Evolutionary conservation across 2,329 filamentous ascomycete genomes (phyloP), one percentile per base, ranked within the genome.

Genomic region (Penicillium glabrum): DNA sequence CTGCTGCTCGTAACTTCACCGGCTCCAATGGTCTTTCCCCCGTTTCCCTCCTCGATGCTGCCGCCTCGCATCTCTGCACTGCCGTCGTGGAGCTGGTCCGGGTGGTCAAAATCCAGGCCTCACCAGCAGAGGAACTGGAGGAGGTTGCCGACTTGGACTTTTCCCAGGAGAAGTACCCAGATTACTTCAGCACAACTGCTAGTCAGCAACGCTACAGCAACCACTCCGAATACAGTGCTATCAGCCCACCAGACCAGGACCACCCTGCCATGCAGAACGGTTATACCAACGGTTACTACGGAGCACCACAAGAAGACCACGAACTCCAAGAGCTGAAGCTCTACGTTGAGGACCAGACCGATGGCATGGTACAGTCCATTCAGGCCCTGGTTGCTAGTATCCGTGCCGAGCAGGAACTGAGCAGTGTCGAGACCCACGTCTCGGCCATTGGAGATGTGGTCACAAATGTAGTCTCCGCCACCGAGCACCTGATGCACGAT

Each of bases 31-130:
- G 95, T 29, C 84, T 99, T 31, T 93, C 91, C 1, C 95, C 95
- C 0, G 89, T 99, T n/a, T 96, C 91, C 6, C 78, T 99, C 3
- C 81, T 99, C 23, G 95, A 99, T 73, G 95, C 93, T 3, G 93
- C 95, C 2, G 92, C 93, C 8, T 95, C 91, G 24, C 92, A 99
- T 75, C 82, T 98, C 35, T 91, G 91, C 1, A 87, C 90, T 5
- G 87, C 93, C 2, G 83, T 98, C 24, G 87, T 99, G 21, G 93
- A 97, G 67, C 82, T 98, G 14, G 82, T 97, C 52, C 89, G 90
- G 48, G 79, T 85, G 5, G 92, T 91, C 68, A 96, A 96, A 76
- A 91, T 98, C 62, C 85, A 89, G 31, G 82, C 86, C 9, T 95
- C 90, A 0, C 87, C 89, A 2, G 82, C 82, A 1, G 86, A 86